These are phyloP conservation scores for Tulasnella sp. DNA, from an alignment of 768 basidiomycete species.

Conservation along the genomic window DNA sequence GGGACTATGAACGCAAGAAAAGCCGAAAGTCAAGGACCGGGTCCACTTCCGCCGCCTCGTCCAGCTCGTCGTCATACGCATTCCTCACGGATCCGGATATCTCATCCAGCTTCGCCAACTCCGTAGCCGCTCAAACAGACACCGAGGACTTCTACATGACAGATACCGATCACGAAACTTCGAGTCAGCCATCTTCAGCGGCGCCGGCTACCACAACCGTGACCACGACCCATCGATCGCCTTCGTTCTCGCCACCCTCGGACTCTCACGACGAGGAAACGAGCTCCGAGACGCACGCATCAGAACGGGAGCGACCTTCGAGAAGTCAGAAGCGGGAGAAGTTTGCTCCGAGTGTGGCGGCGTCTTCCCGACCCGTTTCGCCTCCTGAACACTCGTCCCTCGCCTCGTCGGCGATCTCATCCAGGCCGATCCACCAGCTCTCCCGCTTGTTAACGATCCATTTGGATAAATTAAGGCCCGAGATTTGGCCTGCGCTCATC, in stretches of 20 bases:
- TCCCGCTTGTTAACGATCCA: conserved; percentile 16
- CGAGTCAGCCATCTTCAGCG: background rate
- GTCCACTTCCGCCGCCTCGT: conserved; percentile 12
- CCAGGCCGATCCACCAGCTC: background rate
- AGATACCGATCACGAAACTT: background rate
- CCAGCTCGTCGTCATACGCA: conserved; percentile 6
- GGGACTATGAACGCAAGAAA: background rate
- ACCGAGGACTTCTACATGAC: conserved; percentile 8
- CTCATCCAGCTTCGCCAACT: conserved; percentile 14
- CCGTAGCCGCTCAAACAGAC: background rate
- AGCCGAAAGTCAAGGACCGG: conserved; percentile 5
- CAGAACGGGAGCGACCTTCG: background rate
- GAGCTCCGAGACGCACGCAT: background rate
- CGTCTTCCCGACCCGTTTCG: conserved; percentile 8
- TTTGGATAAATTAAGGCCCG: conserved; percentile 7
- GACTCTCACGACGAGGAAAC: conserved; percentile 17
- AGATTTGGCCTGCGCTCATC: conserved; percentile 16
- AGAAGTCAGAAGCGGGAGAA: background rate
- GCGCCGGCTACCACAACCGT: background rate
- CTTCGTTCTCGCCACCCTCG: background rate
- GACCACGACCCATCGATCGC: background rate
- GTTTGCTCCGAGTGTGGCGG: conserved; percentile 11
- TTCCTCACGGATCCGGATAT: conserved; percentile 18
- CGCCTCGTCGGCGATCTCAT: conserved; percentile 7
- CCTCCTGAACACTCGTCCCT: conserved; percentile 13